These are phyloP conservation scores for Skeletonema tropicum DNA, from an alignment of 108 stramenopile genomes.

Conservation along the genomic window DNA sequence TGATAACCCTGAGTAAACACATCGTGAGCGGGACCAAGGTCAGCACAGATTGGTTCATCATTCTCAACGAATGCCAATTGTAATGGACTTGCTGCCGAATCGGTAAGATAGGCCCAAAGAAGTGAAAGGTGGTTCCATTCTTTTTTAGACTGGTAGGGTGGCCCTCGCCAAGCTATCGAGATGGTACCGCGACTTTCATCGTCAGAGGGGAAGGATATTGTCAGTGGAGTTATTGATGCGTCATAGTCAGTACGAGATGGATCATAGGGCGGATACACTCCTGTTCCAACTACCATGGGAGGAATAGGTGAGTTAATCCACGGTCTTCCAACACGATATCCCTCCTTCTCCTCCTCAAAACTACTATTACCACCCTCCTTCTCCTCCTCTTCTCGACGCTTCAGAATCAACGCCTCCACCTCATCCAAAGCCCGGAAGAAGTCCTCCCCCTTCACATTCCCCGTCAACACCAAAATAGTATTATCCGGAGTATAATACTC, in stretches of 20 bases:
- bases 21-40: slow-evolving; percentile 45
- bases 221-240: slow-evolving; percentile 15
- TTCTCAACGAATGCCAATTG: slow-evolving; percentile 50
- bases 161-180: slow-evolving; percentile 47
- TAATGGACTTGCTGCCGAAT: slow-evolving; percentile 43
- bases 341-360: neutral
- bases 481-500: slow-evolving; percentile 52
- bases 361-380: neutral
- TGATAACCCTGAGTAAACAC: slow-evolving; percentile 51
- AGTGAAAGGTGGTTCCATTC: slow-evolving; percentile 35
- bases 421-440: slow-evolving; percentile 48
- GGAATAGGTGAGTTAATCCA: slow-evolving; percentile 38
- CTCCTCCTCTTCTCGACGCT: slow-evolving; percentile 7
- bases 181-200: slow-evolving; percentile 50
- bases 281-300: slow-evolving; percentile 26
- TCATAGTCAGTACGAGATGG: neutral
- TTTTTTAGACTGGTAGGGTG: slow-evolving; percentile 8
- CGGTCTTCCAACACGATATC: slow-evolving; percentile 28
- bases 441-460: slow-evolving; percentile 36
- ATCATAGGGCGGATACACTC: slow-evolving; percentile 36
- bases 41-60: slow-evolving; percentile 46
- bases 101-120: slow-evolving; percentile 44
- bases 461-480: slow-evolving; percentile 39
- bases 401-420: slow-evolving; percentile 36
- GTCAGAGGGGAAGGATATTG: slow-evolving; percentile 41